Percentiles rank a stretch among this genome's conserved stretches.
Conservation (phyloP, 2,329 filamentous ascomycete species). For the Dactylellina drechsleri region DNA sequence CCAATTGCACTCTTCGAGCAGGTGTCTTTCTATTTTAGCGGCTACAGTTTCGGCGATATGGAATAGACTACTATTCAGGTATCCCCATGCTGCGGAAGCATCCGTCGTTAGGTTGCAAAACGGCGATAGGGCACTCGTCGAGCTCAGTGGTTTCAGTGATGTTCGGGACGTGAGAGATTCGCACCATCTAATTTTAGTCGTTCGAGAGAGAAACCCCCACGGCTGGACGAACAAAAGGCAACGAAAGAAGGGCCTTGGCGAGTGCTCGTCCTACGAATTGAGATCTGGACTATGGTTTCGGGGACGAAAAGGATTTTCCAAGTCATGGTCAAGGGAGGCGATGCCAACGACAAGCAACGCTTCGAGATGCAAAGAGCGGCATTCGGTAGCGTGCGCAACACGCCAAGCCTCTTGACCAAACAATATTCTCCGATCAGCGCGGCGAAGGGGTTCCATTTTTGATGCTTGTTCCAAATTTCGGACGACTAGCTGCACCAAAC, state of each 20-base stretch:
- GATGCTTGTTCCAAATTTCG: slow-evolving; percentile 23
- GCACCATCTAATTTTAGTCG: slow-evolving; percentile 52
- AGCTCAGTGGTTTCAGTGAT: slow-evolving; percentile 27
- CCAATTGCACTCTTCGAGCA: background rate
- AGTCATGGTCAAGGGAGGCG: slow-evolving; percentile 5
- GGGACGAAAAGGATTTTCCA: background rate
- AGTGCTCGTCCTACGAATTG: background rate
- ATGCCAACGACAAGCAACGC: background rate
- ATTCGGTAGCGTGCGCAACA: slow-evolving; percentile 23
- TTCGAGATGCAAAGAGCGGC: slow-evolving; percentile 9
- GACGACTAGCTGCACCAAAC: slow-evolving; percentile 21
- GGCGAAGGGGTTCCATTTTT: slow-evolving; percentile 40
- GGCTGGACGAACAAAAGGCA: slow-evolving; percentile 8
- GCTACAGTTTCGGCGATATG: background rate
- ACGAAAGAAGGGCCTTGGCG: slow-evolving; percentile 12
- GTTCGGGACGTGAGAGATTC: slow-evolving; percentile 38
- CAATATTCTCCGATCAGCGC: slow-evolving; percentile 44
- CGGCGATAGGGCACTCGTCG: background rate
- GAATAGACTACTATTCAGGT: background rate
- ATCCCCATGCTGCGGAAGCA: slow-evolving; percentile 25
- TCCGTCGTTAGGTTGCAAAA: slow-evolving; percentile 13
- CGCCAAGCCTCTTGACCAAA: slow-evolving; percentile 25
- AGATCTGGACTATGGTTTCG: slow-evolving; percentile 29
- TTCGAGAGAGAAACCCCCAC: slow-evolving; percentile 24
- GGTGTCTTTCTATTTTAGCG: background rate